Evolutionary conservation across 371 early-diverging fungal genomes (phyloP), one percentile per base, ranked within the genome.

Genomic region (Mortierella sp.): DNA sequence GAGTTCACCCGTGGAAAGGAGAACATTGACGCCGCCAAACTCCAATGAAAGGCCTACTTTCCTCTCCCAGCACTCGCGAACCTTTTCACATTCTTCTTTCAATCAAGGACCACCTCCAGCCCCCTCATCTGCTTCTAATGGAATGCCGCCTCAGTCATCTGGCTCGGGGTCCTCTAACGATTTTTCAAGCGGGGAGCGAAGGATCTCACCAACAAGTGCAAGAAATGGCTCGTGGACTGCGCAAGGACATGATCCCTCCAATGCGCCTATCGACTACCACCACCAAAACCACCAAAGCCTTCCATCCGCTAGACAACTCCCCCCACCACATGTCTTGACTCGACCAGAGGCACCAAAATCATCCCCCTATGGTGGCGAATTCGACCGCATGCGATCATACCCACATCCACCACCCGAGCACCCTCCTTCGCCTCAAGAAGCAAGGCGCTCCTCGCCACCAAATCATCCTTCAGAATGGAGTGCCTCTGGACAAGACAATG

Each of bases 1-100:
- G 28, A 49, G 67, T 30, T 16, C 52, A 1, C 52, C 69, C 9
- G n/a, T 32, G 8, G 70, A 69, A 10, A 51, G 78, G 14, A 39
- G 57, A 28, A 43, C 62, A 24, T 52, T 40, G 12, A 59, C 59
- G n/a, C 68, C 78, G 22, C 62, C 70, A 12, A 58, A 54, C 5
- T 32, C 58, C 43, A 72, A 70, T 20, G 73, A 78, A 9, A 32
- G 22, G 24, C 45, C 70, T 26, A 18, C 63, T 6, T 55, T 54
- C 30, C 35, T 26, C 18, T 28, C 70, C 8, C 76, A 65, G 39
- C 76, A 76, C n/a, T 26, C 45, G 12, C 70, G 76, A 9, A 70
- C 76, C 1, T 63, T 57, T 37, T 76, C 76, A 2, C 76, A 70
- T 14, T 76, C 76, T 18, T 45, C 70, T 11, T 70, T 54, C 51